Evolutionary conservation across 2,329 filamentous ascomycete genomes (phyloP), one percentile per base, ranked within the genome.

Genomic region (Apiospora arundinis): DNA sequence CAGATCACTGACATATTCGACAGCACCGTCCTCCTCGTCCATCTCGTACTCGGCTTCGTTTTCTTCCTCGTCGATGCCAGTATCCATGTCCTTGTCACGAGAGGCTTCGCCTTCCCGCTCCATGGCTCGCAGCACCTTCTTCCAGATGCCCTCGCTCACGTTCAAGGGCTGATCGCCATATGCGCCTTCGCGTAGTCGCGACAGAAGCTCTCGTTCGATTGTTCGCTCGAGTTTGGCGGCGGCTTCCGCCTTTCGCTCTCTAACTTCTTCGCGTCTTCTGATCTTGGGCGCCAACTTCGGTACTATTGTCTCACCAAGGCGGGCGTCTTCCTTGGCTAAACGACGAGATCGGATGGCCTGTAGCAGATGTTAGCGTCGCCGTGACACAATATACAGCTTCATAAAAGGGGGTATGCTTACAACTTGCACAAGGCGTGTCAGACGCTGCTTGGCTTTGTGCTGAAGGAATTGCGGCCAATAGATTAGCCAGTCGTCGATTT

Each of bases 101-200:
- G 90, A 87, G 63, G 92, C 95, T 78, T 97, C 91, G 72, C 95
- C 95, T 77, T 92, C 92, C 76, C 93, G 89, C 88, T 99, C 96
- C 82, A 99, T 87, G 4, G 94, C 94, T 73, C 92, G 91, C 76
- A 99, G 90, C 9, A 99, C 96, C 88, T 95, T 97, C 89, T 97
- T 97, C 96, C 96, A 99, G 73, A 99, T 94, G 18, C 90, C 88
- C 81, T 98, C 95, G 82, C 97, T 96, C 69, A 97, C 95, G 80
- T 99, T 99, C 75, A 99, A 87, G 56, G 96, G 96, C 80, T 94
- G 91, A 77, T 98, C 95, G 70, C 96, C 96, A 82, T 99, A 98
- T 3, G 95, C 95, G 65, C 96, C 96, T 79, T 94, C 95, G 75
- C 95, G 89, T 82, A 99, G 84, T 76, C 96, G 88, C 83, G 98